Percentiles rank a stretch among this genome's conserved stretches.
Evolutionary conservation across 1,139 yeast genomes (phyloP).

Genomic region (Pichia sp.): DNA sequence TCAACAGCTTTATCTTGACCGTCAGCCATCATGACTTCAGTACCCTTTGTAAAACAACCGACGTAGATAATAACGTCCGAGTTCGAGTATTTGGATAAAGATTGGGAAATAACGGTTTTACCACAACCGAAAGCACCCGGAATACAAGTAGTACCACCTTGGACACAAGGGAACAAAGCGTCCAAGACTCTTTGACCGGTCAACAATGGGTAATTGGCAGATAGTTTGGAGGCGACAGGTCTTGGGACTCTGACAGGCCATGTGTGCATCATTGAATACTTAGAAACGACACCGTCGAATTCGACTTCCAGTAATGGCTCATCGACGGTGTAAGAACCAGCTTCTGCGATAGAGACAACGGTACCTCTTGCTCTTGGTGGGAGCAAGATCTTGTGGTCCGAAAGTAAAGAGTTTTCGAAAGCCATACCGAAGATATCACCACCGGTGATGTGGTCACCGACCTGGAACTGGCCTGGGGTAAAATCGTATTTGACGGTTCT

Average conservation of each 20-base stretch:
- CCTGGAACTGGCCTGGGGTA: conserved; percentile 71
- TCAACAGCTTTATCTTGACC: conserved; percentile 37
- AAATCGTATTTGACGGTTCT: conserved; percentile 82
- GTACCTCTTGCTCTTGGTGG: conserved; percentile 99
- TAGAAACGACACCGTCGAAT: conserved; percentile 78
- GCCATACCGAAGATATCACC: conserved; percentile 96
- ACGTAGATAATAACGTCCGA: conserved; percentile 94
- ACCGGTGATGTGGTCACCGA: conserved; percentile 97
- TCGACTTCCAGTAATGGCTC: conserved; percentile 90
- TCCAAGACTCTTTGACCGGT: conserved; percentile 99
- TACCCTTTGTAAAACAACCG: conserved; percentile 47
- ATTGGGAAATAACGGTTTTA: conserved; percentile 97
- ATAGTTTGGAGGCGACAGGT: conserved; percentile 89
- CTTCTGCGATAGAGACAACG: conserved; percentile 78
- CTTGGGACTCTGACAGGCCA: conserved; percentile 99
- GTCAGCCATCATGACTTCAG: conserved; percentile 40
- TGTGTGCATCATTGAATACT: conserved; percentile 92
- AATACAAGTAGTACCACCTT: conserved; percentile 99
- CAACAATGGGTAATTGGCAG: conserved; percentile 90
- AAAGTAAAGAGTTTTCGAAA: conserved; percentile 85
- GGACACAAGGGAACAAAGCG: conserved; percentile 97
- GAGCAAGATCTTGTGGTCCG: conserved; percentile 86
- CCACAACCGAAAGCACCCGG: conserved; percentile 99
- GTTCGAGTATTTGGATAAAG: conserved; percentile 93
- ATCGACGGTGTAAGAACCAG: conserved; percentile 87